Base-by-base conservation (phyloP, 306 rosid species). In the Malus asiatica region DNA sequence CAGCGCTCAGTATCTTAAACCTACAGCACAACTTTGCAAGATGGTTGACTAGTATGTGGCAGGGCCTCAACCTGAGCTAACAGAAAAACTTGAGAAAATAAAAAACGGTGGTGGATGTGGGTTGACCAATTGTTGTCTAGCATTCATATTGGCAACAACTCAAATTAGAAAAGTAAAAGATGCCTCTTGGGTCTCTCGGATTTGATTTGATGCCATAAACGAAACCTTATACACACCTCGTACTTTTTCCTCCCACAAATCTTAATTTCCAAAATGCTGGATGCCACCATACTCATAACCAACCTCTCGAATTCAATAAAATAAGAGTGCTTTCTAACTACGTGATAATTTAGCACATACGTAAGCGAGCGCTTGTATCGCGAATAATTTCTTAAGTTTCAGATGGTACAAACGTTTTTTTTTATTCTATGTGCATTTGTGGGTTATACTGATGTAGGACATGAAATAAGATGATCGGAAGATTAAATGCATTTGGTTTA, bases 191-290 rank as follows among this genome's bases (percentile, higher is more conserved):
- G 29, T 85, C 83, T 74, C 80, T 58, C 72, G 79, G 81, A 57
- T 8, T n/a, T 20, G 88, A 90, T 84, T 83, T 82, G 83, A 77
- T 81, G 84, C 84, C 88, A 83, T 86, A 88, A 88, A 80, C 86
- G 81, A 80, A 76, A 59, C 55, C 45, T 74, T n/a, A 66, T 33
- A 62, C 20, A 25, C 13, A 25, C 18, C 60, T 25, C 10, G 13
- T 55, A 1, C 70, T 58, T 59, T 64, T 65, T 55, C 65, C 51
- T 32, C 68, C 69, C 58, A 59, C 51, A 46, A 12, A 29, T 14
- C 32, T 48, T 40, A 40, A 40, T 48, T 29, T 32, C 42, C 27
- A 16, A 16, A 25, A 25, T 63, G 13, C 22, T 30, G 20, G 22
- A 66, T 66, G 46, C 32, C 70, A 64, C 44, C 68, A 18, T n/a